Conservation (phyloP, 805 yeast species). For the Pichia cabralensis region DNA sequence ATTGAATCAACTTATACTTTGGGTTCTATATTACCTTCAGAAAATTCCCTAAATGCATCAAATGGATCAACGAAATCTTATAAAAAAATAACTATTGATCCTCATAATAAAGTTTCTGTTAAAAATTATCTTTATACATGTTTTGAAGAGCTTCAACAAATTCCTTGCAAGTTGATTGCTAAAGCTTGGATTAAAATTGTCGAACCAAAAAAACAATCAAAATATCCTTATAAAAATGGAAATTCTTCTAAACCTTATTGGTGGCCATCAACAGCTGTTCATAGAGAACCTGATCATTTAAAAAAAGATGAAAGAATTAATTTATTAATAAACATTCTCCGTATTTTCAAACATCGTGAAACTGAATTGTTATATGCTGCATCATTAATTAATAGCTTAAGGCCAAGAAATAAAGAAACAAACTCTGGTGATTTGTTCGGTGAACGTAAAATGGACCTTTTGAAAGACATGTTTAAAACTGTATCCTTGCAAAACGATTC, state of each 20-base stretch:
- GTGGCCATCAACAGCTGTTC: slow-evolving; percentile 60
- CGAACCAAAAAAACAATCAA: slow-evolving; percentile 59
- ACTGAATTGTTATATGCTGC: slow-evolving; percentile 17
- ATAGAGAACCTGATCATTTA: slow-evolving; percentile 68
- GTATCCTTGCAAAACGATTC: slow-evolving; percentile 9
- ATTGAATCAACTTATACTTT: not conserved
- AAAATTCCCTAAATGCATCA: slow-evolving; percentile 1
- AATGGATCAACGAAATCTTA: not conserved
- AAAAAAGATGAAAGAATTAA: slow-evolving; percentile 45
- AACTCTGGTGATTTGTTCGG: slow-evolving; percentile 11
- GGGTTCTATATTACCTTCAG: not conserved
- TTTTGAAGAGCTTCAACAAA: slow-evolving; percentile 36
- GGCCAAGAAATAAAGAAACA: slow-evolving; percentile 7
- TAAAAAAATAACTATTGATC: slow-evolving; percentile 12
- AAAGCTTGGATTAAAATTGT: slow-evolving; percentile 57
- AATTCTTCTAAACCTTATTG: slow-evolving; percentile 45
- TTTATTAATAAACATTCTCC: slow-evolving; percentile 34
- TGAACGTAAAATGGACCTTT: slow-evolving; percentile 14
- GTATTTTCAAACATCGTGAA: slow-evolving; percentile 17
- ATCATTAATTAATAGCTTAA: slow-evolving; percentile 16
- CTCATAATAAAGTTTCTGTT: slow-evolving; percentile 14
- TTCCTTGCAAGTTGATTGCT: slow-evolving; percentile 50
- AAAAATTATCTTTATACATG: slow-evolving; percentile 20
- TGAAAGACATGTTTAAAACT: slow-evolving; percentile 19
- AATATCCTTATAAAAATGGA: slow-evolving; percentile 50